A percentile compares a stretch with the other conserved stretches of the same genome.
phyloP scores from a whole-genome alignment of 441 rosid genomes.

The Eruca vesicaria region DNA sequence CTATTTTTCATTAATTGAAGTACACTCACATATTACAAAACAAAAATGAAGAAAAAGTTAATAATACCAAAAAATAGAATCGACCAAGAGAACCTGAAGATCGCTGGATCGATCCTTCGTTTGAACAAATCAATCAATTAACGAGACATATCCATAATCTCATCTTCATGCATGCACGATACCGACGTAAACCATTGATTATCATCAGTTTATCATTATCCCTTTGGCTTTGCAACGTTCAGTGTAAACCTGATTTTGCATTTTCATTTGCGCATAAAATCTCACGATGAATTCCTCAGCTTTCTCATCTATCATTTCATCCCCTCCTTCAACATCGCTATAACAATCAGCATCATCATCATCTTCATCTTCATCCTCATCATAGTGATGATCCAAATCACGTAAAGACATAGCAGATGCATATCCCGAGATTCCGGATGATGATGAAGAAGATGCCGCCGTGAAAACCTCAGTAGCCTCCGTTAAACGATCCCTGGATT shows the following conservation, averaged over 20 bases:
- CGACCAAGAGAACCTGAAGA: conserved; percentile 14
- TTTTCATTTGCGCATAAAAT: conserved; percentile 52
- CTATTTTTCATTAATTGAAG: conserved; percentile 14
- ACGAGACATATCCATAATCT: neutral
- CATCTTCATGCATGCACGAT: conserved; percentile 23
- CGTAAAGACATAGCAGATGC: conserved; percentile 46
- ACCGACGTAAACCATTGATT: neutral
- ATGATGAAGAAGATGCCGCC: conserved; percentile 36
- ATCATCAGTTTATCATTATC: neutral
- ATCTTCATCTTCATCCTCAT: conserved; percentile 11
- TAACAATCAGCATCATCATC: conserved; percentile 12
- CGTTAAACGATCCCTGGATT: conserved; percentile 7
- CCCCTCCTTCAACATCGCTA: conserved; percentile 40
- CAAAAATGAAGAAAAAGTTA: neutral
- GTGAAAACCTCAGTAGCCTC: conserved; percentile 33
- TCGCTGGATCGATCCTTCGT: neutral
- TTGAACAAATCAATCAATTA: conserved; percentile 2
- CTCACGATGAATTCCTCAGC: conserved; percentile 58
- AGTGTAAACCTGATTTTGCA: conserved; percentile 35
- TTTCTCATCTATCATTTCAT: conserved; percentile 58
- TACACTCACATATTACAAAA: conserved; percentile 17
- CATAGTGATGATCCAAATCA: conserved; percentile 38
- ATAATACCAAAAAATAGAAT: conserved; percentile 7
- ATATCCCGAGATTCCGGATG: conserved; percentile 30
- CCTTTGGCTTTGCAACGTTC: conserved; percentile 30